Evolutionary conservation across 768 basidiomycete genomes (phyloP).

Genomic region (Flagelloscypha sp.): DNA sequence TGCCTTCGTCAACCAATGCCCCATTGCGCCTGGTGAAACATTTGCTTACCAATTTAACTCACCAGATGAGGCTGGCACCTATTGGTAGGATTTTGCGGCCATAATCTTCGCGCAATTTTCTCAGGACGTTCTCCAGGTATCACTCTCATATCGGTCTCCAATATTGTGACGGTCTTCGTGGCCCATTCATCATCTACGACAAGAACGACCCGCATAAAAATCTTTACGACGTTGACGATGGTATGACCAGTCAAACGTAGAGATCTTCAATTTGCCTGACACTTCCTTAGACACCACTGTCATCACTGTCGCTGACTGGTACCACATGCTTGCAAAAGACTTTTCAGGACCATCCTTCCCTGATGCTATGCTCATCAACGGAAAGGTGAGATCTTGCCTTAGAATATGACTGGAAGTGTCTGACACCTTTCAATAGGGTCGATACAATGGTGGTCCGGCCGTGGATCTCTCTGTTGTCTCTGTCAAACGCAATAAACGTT

Average conservation of each 20-base stretch:
- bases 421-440: constrained; percentile 13
- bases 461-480: constrained; percentile 24
- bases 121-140: constrained; percentile 9
- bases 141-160: constrained; percentile 27
- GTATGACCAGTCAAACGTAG: constrained; percentile 14
- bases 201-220: constrained; percentile 19
- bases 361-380: constrained; percentile 25
- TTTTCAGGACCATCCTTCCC: constrained; percentile 15
- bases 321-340: neutral
- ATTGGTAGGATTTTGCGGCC: constrained; percentile 32
- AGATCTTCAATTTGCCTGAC: neutral
- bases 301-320: constrained; percentile 22
- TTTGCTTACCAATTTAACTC: constrained; percentile 34
- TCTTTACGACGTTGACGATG: constrained; percentile 33
- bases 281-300: constrained; percentile 14
- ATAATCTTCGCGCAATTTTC: neutral
- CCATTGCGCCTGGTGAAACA: constrained; percentile 28
- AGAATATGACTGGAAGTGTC: constrained; percentile 22
- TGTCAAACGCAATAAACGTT: constrained; percentile 25
- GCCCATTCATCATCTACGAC: constrained; percentile 28
- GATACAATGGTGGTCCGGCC: constrained; percentile 19
- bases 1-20: constrained; percentile 34
- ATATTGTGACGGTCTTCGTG: constrained; percentile 40
- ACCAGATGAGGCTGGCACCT: constrained; percentile 33
- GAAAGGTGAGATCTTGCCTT: constrained; percentile 21